Evolutionary conservation across 129 eudicot species (phyloP).

Genomic region (Lonicera japonica): DNA sequence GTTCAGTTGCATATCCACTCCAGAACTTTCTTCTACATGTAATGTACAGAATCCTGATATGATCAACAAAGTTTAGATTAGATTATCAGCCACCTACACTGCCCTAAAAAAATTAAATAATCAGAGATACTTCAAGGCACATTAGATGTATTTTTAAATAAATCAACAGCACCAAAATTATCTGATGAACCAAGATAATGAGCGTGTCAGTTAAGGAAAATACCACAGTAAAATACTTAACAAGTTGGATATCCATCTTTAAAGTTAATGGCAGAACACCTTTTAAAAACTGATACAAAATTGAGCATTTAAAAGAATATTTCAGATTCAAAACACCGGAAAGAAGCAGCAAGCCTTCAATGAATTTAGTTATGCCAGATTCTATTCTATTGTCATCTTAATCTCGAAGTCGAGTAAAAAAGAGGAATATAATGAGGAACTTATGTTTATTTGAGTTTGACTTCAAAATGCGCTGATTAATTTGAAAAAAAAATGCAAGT

Average conservation of each 20-base stretch:
- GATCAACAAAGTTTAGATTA: neutral
- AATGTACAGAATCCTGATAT: slow-evolving; percentile 22
- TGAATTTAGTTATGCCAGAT: neutral
- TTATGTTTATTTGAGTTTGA: neutral
- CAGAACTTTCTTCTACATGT: neutral
- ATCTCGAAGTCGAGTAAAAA: neutral
- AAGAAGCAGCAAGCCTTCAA: too few relatives aligned
- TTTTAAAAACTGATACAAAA: too few relatives aligned
- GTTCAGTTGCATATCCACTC: slow-evolving; percentile 5
- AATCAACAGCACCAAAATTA: neutral
- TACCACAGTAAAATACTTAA: neutral
- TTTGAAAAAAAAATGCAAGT: neutral
- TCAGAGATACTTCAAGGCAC: neutral
- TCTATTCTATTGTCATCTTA: neutral
- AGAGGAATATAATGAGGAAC: neutral
- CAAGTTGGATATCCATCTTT: neutral
- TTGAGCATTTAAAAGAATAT: too few relatives aligned
- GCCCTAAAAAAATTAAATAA: neutral
- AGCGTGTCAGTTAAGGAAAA: neutral
- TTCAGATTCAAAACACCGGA: too few relatives aligned
- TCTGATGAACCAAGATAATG: neutral
- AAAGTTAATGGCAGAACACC: too few relatives aligned
- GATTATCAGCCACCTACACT: neutral
- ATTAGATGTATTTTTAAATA: neutral
- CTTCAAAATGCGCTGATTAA: neutral